Evolutionary conservation across 106 monocot species (phyloP), one percentile per base, ranked within the genome.

Genomic region (Gastrodia elata): DNA sequence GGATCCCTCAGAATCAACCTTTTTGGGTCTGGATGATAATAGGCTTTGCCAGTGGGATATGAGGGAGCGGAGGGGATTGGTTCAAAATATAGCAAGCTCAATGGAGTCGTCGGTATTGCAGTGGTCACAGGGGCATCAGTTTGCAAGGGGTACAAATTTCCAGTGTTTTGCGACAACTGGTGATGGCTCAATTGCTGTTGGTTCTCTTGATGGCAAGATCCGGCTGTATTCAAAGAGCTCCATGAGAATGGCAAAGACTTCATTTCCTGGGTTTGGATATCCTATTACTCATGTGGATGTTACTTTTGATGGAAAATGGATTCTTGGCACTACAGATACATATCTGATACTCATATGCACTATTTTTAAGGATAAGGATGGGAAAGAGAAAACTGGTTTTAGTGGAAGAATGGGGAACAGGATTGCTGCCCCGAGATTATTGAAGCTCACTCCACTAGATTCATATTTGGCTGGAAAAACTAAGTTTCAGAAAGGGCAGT

Each of bases 161-260:
- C 94, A 94, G 73, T 94, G 91, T 68, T 94, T 94, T 78, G 91
- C 94, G 11, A 82, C 86, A 3, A 85, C 94, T 1, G 89, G 91
- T 20, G 94, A 91, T 71, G 94, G 94, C 9, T 94, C 94, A 0
- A 86, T 94, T 24, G 91, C 89, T 42, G 91, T 94, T 10, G 91
- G 91, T 0, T 91, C 94, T 20, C 61, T 91, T 6, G 94, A 94
- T 78, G 94, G 94, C 34, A 94, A 91, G 83, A 94, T 94, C 39
- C 77, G 94, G 59, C 77, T 94, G 48, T 94, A 94, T 44, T 91
- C 94, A 0, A 86, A 88, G 65, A 88, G 69, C 49, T 94, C 94
- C 4, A 91, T 94, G 94, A 87, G 94, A 73, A 91, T 91, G 94
- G 94, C 94, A 5, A 94, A 91, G 86, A 94, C 94, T 28, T 84